A percentile compares a stretch with the other conserved stretches of the same genome.
Conservation (phyloP, 2,329 filamentous ascomycete genomes). For the Huntiella bhutanensis region DNA sequence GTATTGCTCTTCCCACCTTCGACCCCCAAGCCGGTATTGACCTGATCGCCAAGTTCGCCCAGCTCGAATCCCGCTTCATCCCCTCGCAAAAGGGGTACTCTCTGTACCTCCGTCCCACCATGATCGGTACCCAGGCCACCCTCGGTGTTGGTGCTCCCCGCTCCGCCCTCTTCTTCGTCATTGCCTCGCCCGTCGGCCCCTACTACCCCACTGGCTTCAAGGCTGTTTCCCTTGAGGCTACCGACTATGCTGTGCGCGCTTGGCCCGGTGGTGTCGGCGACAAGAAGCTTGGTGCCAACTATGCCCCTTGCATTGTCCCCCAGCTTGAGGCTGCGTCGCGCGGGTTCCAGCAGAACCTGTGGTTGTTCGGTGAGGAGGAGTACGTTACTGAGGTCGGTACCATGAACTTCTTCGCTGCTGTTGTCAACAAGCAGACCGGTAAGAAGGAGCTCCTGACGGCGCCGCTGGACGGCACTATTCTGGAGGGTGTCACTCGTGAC, state of each 20-base stretch:
- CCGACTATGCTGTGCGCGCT: constrained; percentile 86
- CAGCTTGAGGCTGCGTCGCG: constrained; percentile 79
- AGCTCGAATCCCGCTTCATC: constrained; percentile 77
- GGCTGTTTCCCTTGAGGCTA: constrained; percentile 85
- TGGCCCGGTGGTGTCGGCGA: constrained; percentile 97
- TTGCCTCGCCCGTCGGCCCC: constrained; percentile 87
- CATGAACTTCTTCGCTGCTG: constrained; percentile 90
- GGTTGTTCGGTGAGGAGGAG: constrained; percentile 91
- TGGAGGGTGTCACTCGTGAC: constrained; percentile 87
- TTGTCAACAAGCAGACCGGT: constrained; percentile 72
- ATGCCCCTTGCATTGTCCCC: constrained; percentile 96
- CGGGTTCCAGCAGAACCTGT: constrained; percentile 95
- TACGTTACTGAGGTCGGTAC: constrained; percentile 95
- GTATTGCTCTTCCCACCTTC: constrained; percentile 86
- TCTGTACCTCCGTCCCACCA: constrained; percentile 83
- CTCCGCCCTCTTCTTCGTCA: constrained; percentile 81
- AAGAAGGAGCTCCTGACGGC: constrained; percentile 88
- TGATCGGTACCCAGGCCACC: constrained; percentile 93
- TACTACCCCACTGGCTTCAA: constrained; percentile 99
- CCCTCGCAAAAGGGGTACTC: constrained; percentile 75
- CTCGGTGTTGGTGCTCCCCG: constrained; percentile 84
- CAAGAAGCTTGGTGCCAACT: constrained; percentile 97
- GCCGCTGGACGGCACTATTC: constrained; percentile 86
- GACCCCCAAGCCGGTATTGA: constrained; percentile 55
- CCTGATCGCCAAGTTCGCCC: constrained; percentile 61